A percentile compares a stretch with the other conserved stretches of the same genome.
Conservation (phyloP, 2,329 filamentous ascomycete genomes). For the Pseudocercospora ulei region DNA sequence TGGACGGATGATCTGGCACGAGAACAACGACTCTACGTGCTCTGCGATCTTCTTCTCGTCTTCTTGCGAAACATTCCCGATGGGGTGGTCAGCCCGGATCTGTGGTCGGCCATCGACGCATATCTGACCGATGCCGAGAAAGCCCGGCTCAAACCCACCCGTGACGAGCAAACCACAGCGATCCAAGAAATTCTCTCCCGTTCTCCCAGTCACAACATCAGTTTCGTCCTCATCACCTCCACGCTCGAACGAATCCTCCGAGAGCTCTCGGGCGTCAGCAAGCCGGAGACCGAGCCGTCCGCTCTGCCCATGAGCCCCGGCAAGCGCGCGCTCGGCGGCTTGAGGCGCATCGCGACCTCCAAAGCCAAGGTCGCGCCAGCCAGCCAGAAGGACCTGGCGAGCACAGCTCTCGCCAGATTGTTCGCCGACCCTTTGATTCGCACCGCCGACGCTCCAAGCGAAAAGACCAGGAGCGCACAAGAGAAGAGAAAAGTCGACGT, state of each 20-base stretch:
- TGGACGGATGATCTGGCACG: slow-evolving; percentile 56
- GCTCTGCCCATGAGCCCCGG: slow-evolving; percentile 32
- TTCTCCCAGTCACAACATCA: slow-evolving; percentile 71
- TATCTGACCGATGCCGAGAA: slow-evolving; percentile 45
- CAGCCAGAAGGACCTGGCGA: slow-evolving; percentile 38
- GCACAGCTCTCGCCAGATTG: slow-evolving; percentile 57
- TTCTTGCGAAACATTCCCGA: slow-evolving; percentile 70
- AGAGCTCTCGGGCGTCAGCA: slow-evolving; percentile 35
- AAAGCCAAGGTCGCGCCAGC: slow-evolving; percentile 43
- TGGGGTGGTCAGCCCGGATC: slow-evolving; percentile 59
- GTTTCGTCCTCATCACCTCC: slow-evolving; percentile 75
- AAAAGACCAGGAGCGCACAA: slow-evolving; percentile 51
- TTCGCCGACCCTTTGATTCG: slow-evolving; percentile 58
- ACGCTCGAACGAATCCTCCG: slow-evolving; percentile 56
- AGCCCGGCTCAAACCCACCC: slow-evolving; percentile 37
- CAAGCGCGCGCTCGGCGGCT: slow-evolving; percentile 28
- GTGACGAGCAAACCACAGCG: slow-evolving; percentile 50
- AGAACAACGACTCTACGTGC: slow-evolving; percentile 61
- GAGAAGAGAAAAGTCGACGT: slow-evolving; percentile 58
- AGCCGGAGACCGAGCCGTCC: slow-evolving; percentile 22
- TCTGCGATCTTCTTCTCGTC: slow-evolving; percentile 59
- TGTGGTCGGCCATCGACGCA: slow-evolving; percentile 62
- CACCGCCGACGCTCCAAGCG: slow-evolving; percentile 37
- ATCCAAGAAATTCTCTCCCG: slow-evolving; percentile 65
- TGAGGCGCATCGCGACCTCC: slow-evolving; percentile 34